Evolutionary conservation across 768 basidiomycete genomes (phyloP).

Genomic region (Boletus rufocinnamomeus): DNA sequence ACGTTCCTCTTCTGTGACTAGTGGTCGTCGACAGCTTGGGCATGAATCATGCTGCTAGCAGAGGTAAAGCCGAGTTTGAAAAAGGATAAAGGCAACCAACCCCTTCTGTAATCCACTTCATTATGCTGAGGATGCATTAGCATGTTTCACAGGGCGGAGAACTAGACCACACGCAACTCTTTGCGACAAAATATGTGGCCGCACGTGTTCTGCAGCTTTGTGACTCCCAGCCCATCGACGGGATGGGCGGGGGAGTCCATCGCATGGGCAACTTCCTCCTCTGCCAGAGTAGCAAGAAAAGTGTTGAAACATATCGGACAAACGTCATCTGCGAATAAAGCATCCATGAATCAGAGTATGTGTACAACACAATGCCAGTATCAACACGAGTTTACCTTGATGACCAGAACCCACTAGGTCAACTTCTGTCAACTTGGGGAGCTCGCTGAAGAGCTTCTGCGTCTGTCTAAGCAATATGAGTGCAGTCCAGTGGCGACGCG

Average conservation of each 20-base stretch:
- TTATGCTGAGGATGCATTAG: conserved; percentile 49
- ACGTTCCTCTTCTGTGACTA: conserved; percentile 35
- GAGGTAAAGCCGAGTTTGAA: conserved; percentile 11
- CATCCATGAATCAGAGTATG: neutral
- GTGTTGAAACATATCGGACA: conserved; percentile 79
- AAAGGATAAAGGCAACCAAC: conserved; percentile 40
- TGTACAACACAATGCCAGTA: neutral
- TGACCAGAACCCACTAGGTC: conserved; percentile 50
- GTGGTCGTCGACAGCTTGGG: conserved; percentile 59
- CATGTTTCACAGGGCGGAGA: conserved; percentile 7
- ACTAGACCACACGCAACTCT: conserved; percentile 54
- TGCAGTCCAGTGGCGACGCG: neutral
- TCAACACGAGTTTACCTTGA: conserved; percentile 38
- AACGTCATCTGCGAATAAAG: conserved; percentile 50
- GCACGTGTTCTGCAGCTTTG: conserved; percentile 54
- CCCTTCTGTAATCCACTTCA: conserved; percentile 60
- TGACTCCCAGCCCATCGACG: conserved; percentile 69
- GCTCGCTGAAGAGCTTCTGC: conserved; percentile 42
- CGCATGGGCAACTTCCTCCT: conserved; percentile 70
- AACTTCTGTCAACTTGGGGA: conserved; percentile 54
- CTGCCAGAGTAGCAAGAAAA: conserved; percentile 65
- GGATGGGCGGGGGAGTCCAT: conserved; percentile 82
- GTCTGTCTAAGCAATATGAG: conserved; percentile 33
- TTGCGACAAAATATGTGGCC: conserved; percentile 79
- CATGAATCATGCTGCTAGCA: conserved; percentile 59